Conservation (phyloP, 257 asterid species). For the Anisodus tanguticus region DNA sequence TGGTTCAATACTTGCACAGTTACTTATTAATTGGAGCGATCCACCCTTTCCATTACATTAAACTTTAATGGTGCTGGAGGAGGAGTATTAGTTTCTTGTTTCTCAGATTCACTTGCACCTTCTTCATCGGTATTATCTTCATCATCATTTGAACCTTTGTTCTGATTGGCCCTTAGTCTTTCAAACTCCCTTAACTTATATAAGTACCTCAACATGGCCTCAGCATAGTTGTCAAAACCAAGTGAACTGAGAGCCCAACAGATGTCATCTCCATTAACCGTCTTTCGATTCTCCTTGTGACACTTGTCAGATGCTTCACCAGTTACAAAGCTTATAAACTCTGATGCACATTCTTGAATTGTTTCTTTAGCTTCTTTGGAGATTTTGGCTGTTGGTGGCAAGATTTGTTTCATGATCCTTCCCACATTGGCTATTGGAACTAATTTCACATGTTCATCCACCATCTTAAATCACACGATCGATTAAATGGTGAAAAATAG, state of each 20-base stretch:
- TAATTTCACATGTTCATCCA: slow-evolving; percentile 32
- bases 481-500: neutral
- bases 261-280: slow-evolving; percentile 75
- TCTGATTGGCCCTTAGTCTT: slow-evolving; percentile 46
- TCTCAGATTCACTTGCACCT: slow-evolving; percentile 23
- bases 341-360: slow-evolving; percentile 79
- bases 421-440: slow-evolving; percentile 80
- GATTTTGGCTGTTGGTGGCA: slow-evolving; percentile 70
- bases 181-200: slow-evolving; percentile 64
- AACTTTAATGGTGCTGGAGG: slow-evolving; percentile 11
- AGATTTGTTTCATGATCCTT: slow-evolving; percentile 70
- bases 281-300: slow-evolving; percentile 63
- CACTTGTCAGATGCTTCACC: slow-evolving; percentile 80
- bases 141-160: slow-evolving; percentile 34
- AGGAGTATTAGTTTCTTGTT: neutral
- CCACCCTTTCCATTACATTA: neutral
- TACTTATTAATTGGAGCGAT: neutral
- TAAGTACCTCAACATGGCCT: slow-evolving; percentile 62
- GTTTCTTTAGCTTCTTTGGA: slow-evolving; percentile 80
- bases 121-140: slow-evolving; percentile 24
- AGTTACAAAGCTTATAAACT: slow-evolving; percentile 72
- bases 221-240: slow-evolving; percentile 69
- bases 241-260: slow-evolving; percentile 64
- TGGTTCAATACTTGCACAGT: neutral
- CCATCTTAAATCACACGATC: neutral